Percentiles rank a stretch among this genome's conserved stretches.
Evolutionary conservation across 2,329 filamentous ascomycete genomes (phyloP).

Genomic region (Botrytis medusae): DNA sequence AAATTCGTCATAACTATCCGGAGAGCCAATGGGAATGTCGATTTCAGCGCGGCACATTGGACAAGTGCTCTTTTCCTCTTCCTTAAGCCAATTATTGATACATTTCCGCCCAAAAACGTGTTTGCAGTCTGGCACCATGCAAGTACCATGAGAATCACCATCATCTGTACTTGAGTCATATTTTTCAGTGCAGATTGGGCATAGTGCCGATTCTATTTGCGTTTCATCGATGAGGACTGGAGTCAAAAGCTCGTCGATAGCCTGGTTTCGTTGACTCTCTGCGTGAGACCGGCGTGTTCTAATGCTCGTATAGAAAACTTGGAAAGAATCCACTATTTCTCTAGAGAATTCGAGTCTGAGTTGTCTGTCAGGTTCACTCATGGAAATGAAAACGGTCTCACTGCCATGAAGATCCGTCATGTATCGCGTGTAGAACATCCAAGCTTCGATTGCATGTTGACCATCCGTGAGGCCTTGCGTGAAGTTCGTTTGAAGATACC

Average conservation of each 20-base stretch:
- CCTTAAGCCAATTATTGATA: background rate
- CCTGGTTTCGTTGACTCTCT: background rate
- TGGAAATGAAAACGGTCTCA: no score
- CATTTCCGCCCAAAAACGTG: background rate
- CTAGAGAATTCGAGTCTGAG: no score
- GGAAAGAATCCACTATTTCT: no score
- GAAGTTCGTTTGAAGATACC: background rate
- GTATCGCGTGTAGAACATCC: background rate
- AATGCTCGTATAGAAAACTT: no score
- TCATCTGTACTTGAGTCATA: background rate
- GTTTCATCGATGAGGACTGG: background rate
- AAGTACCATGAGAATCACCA: background rate
- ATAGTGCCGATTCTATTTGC: background rate
- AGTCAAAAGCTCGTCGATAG: background rate
- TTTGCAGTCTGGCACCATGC: background rate
- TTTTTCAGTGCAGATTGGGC: background rate
- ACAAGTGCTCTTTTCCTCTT: background rate
- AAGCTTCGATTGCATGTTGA: no score
- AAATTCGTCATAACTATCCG: rapidly evolving
- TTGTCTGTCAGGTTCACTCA: no score
- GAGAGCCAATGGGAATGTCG: background rate
- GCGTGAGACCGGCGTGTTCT: no score
- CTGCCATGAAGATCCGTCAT: no score
- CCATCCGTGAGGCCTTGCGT: rapidly evolving
- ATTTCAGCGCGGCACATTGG: background rate